Percentiles rank a stretch among this genome's conserved stretches.
phyloP scores from a whole-genome alignment of 371 early-diverging fungal genomes.

The Rhizoclosmatium hyalinum region DNA sequence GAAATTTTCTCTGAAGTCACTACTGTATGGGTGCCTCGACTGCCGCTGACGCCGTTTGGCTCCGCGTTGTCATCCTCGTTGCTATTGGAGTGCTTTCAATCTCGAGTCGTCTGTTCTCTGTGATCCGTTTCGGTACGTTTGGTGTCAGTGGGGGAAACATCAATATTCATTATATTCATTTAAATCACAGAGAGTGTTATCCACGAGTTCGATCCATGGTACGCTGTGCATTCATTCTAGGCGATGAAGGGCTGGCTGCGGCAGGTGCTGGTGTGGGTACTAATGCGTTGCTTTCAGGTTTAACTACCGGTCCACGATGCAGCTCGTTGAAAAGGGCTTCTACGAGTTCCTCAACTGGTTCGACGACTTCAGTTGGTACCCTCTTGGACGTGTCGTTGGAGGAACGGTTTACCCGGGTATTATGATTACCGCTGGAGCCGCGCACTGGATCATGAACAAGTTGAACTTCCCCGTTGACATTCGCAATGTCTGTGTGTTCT shows the following conservation, averaged over 20 bases:
- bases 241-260: neutral
- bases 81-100: slow-evolving; percentile 90
- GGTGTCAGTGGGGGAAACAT: neutral
- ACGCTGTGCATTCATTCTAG: slow-evolving; percentile 7
- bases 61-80: slow-evolving; percentile 73
- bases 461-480: slow-evolving; percentile 96
- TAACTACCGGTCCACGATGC: slow-evolving; percentile 97
- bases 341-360: slow-evolving; percentile 99
- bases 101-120: slow-evolving; percentile 93
- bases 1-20: too few relatives aligned
- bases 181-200: slow-evolving; percentile 72
- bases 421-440: slow-evolving; percentile 96
- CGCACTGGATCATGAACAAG: slow-evolving; percentile 89
- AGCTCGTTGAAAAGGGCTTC: slow-evolving; percentile 93
- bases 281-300: slow-evolving; percentile 56
- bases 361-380: slow-evolving; percentile 98
- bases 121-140: slow-evolving; percentile 89
- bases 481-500: slow-evolving; percentile 96
- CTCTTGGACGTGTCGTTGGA: slow-evolving; percentile 97
- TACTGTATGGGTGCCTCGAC: too few relatives aligned
- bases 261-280: neutral
- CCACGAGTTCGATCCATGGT: slow-evolving; percentile 99
- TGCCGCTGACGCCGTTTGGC: slow-evolving; percentile 37
- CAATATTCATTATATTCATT: neutral
- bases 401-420: slow-evolving; percentile 98